Conservation (phyloP, 2,329 filamentous ascomycete species). For the Purpureocillium takamizusanense region DNA sequence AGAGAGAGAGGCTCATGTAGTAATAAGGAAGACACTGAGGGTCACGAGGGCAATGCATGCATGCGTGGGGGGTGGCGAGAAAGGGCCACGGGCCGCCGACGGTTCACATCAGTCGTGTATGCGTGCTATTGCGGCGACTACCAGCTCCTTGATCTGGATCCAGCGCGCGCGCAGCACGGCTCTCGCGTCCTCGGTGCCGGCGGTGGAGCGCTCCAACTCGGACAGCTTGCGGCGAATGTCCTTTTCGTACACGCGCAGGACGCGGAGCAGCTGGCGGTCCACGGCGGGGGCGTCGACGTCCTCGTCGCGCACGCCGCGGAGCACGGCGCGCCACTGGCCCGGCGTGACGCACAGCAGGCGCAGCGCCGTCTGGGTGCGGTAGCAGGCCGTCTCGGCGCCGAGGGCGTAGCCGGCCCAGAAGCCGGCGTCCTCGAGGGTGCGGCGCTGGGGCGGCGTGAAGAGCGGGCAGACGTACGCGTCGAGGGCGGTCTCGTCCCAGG, state of each 20-base stretch:
- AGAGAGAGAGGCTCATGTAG: not conserved
- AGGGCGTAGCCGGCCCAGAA: slow-evolving; percentile 44
- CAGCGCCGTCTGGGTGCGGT: slow-evolving; percentile 46
- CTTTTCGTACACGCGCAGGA: slow-evolving; percentile 27
- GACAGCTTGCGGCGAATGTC: slow-evolving; percentile 20
- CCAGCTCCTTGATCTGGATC: slow-evolving; percentile 16
- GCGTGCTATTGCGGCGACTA: slow-evolving; percentile 9
- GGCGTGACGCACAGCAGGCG: slow-evolving; percentile 25
- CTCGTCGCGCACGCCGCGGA: slow-evolving; percentile 37
- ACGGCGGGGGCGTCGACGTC: slow-evolving; percentile 33
- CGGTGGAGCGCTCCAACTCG: slow-evolving; percentile 19
- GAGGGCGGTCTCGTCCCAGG: slow-evolving; percentile 41
- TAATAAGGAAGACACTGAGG: not conserved
- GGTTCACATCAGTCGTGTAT: slow-evolving; percentile 5
- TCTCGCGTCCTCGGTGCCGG: slow-evolving; percentile 17
- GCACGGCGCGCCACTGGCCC: slow-evolving; percentile 31
- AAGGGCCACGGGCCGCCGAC: no score
- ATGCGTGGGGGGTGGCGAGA: no score
- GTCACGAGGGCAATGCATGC: not conserved
- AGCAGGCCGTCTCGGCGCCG: slow-evolving; percentile 40
- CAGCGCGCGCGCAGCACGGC: slow-evolving; percentile 11
- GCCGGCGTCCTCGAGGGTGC: slow-evolving; percentile 31
- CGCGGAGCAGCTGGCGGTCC: slow-evolving; percentile 21
- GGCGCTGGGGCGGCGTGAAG: slow-evolving; percentile 23
- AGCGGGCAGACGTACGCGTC: slow-evolving; percentile 36